Evolutionary conservation across 768 basidiomycete species (phyloP).

Genomic region (Pleurotus cornucopiae): DNA sequence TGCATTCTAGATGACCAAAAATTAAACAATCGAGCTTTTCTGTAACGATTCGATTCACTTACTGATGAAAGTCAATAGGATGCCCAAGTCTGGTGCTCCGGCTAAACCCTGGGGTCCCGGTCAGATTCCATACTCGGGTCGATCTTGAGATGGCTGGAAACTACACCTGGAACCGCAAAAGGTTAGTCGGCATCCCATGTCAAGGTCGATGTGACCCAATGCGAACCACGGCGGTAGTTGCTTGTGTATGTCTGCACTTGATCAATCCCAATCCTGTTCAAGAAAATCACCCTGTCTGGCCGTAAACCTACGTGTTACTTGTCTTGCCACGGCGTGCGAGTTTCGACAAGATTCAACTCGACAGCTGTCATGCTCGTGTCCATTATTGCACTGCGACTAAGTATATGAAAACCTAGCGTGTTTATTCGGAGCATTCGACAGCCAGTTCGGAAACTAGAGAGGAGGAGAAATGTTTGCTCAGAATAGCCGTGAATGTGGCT

Average conservation of each 20-base stretch:
- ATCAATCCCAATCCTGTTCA: slow-evolving; percentile 1
- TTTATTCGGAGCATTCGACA: slow-evolving; percentile 9
- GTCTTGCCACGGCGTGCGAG: slow-evolving; percentile 2
- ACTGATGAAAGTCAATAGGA: background rate
- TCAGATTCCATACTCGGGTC: slow-evolving; percentile 3
- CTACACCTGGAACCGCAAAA: slow-evolving; percentile 4
- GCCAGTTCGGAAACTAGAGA: slow-evolving; percentile 9
- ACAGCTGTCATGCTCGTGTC: slow-evolving; percentile 3
- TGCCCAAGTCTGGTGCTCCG: slow-evolving; percentile 5
- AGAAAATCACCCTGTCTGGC: background rate
- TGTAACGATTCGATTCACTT: slow-evolving; percentile 5
- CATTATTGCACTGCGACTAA: background rate
- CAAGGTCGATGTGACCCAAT: slow-evolving; percentile 1
- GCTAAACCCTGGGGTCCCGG: background rate
- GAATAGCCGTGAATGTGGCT: background rate
- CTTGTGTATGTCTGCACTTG: background rate
- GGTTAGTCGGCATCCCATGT: slow-evolving; percentile 8
- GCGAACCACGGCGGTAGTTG: slow-evolving; percentile 5
- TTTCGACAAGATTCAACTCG: background rate
- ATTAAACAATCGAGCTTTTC: slow-evolving; percentile 4
- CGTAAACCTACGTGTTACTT: slow-evolving; percentile 1
- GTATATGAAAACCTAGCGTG: slow-evolving; percentile 6
- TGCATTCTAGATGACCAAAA: slow-evolving; percentile 8
- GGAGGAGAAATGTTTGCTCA: slow-evolving; percentile 1
- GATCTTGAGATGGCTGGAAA: slow-evolving; percentile 1